phyloP scores from a whole-genome alignment of 805 yeast genomes.

The Pichia eremophila region DNA sequence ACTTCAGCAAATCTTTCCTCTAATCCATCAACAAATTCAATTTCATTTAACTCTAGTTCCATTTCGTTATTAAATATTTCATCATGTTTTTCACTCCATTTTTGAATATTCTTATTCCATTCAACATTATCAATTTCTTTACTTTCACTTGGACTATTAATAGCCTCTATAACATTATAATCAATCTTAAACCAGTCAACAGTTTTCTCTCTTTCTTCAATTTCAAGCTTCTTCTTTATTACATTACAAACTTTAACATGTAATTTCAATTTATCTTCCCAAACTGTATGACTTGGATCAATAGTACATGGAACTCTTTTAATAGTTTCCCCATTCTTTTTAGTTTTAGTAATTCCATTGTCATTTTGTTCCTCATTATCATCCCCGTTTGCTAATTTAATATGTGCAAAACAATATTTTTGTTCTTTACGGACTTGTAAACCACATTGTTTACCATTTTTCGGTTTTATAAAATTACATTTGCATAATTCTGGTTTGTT shows the following conservation, averaged over 20 bases:
- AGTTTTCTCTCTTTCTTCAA: constrained; percentile 22
- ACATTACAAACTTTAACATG: constrained; percentile 61
- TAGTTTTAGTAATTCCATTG: constrained; percentile 11
- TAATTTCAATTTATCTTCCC: constrained; percentile 43
- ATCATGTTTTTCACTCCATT: constrained; percentile 10
- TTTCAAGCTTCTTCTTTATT: constrained; percentile 24
- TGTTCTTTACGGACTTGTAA: constrained; percentile 45
- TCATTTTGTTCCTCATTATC: background rate
- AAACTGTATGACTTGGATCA: constrained; percentile 66
- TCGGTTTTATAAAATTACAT: constrained; percentile 41
- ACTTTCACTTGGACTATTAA: constrained; percentile 4
- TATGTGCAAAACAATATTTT: constrained; percentile 57
- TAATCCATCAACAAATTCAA: constrained; percentile 25
- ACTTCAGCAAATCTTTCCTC: constrained; percentile 38
- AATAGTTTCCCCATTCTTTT: constrained; percentile 20
- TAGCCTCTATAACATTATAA: constrained; percentile 30
- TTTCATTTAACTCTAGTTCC: constrained; percentile 12
- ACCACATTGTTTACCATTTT: constrained; percentile 49
- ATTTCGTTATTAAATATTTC: constrained; percentile 4
- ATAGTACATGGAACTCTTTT: constrained; percentile 64
- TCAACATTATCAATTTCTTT: constrained; percentile 13
- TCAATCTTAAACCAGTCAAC: constrained; percentile 40
- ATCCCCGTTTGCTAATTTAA: constrained; percentile 3
- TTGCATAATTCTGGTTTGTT: constrained; percentile 6
- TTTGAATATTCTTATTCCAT: constrained; percentile 16